Percentiles rank a stretch among this genome's conserved stretches.
Conservation (phyloP, 1,139 yeast species). For the Diutina scorzettiae region DNA sequence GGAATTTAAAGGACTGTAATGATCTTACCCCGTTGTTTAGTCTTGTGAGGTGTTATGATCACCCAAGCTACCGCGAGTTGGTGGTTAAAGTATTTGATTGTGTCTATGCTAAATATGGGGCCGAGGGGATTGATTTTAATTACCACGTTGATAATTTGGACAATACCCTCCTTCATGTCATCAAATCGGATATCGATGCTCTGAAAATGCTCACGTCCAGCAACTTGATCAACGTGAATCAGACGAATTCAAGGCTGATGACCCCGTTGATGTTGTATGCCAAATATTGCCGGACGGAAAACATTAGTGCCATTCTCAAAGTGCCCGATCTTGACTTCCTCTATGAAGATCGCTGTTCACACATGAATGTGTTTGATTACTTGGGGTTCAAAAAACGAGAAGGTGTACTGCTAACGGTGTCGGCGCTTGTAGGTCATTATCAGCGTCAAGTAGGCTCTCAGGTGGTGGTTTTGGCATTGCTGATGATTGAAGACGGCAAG, state of each 20-base stretch:
- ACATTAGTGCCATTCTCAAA: slow-evolving; percentile 34
- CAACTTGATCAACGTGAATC: slow-evolving; percentile 44
- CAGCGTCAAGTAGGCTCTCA: neutral
- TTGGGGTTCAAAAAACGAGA: slow-evolving; percentile 8
- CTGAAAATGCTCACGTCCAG: slow-evolving; percentile 21
- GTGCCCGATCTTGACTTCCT: slow-evolving; percentile 35
- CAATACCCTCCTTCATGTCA: slow-evolving; percentile 65
- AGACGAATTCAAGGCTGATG: slow-evolving; percentile 43
- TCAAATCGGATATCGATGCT: slow-evolving; percentile 33
- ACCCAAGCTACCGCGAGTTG: slow-evolving; percentile 43
- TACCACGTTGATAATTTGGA: slow-evolving; percentile 67
- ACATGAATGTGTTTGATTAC: slow-evolving; percentile 34
- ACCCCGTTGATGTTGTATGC: slow-evolving; percentile 66
- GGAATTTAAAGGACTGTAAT: slow-evolving; percentile 58
- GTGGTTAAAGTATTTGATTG: slow-evolving; percentile 35
- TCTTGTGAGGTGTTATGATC: slow-evolving; percentile 74
- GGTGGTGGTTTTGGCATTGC: neutral
- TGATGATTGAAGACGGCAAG: neutral
- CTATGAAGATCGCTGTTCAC: slow-evolving; percentile 28
- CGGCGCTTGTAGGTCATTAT: neutral
- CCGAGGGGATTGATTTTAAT: slow-evolving; percentile 25
- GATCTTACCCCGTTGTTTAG: slow-evolving; percentile 76
- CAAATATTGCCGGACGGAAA: slow-evolving; percentile 55
- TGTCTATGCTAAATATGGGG: slow-evolving; percentile 29
- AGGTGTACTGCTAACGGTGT: neutral